These are phyloP conservation scores for Claviceps humidiphila DNA, from an alignment of 2,329 filamentous ascomycete species.

Conservation along the genomic window DNA sequence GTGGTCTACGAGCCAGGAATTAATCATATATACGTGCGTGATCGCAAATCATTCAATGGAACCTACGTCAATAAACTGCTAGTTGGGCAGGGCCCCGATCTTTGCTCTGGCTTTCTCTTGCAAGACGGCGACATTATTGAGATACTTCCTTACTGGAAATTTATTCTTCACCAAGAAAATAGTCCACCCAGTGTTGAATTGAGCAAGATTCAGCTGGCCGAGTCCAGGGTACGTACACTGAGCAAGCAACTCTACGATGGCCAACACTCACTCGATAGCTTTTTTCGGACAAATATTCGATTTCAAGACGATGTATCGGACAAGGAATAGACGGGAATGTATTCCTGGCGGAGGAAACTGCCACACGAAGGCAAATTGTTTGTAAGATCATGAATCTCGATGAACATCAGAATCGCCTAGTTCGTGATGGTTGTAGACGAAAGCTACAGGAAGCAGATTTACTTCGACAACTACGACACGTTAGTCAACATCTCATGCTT, in stretches of 20 bases:
- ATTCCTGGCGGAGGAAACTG: conserved; percentile 29
- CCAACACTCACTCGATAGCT: conserved; percentile 9
- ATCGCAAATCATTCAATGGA: conserved; percentile 39
- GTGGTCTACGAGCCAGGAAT: conserved; percentile 33
- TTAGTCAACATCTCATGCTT: conserved; percentile 17
- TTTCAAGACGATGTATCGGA: conserved; percentile 24
- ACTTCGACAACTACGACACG: conserved; percentile 39
- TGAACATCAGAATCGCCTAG: conserved; percentile 13
- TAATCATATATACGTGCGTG: conserved; percentile 40
- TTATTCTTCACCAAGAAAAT: conserved; percentile 19
- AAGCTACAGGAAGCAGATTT: conserved; percentile 38
- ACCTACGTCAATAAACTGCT: conserved; percentile 36
- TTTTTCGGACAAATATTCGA: conserved; percentile 20
- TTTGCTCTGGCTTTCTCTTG: conserved; percentile 33
- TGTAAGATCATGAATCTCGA: conserved; percentile 53
- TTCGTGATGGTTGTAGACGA: conserved; percentile 19
- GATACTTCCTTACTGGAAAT: conserved; percentile 25
- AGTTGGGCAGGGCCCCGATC: conserved; percentile 25
- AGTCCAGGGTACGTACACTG: conserved; percentile 17
- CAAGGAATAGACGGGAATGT: conserved; percentile 24
- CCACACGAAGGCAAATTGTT: conserved; percentile 45
- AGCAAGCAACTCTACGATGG: neutral
- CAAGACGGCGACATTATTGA: conserved; percentile 36
- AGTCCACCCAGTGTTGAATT: conserved; percentile 11
- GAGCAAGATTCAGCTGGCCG: conserved; percentile 17